Evolutionary conservation across 2,329 filamentous ascomycete species (phyloP).

Genomic region (Westerdykella ornata): DNA sequence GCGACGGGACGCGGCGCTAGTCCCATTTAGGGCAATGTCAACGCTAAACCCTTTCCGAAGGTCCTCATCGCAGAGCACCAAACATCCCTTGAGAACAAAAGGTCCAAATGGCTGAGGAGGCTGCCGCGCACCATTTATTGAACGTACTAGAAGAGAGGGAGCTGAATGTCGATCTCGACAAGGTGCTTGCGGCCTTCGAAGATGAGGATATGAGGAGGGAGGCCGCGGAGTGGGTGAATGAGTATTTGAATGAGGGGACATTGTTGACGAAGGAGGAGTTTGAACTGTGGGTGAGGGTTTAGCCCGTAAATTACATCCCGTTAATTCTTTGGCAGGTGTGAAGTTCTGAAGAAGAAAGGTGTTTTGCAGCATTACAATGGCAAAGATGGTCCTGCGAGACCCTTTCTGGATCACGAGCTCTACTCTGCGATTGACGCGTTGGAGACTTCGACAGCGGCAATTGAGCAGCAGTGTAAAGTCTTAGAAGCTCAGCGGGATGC

Average conservation of each 20-base stretch:
- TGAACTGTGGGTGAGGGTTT: conserved; percentile 36
- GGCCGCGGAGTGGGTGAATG: conserved; percentile 42
- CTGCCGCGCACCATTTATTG: conserved; percentile 39
- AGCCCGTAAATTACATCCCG: conserved; percentile 4
- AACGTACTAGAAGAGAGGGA: conserved; percentile 42
- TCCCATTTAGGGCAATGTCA: not conserved
- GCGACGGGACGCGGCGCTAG: not conserved
- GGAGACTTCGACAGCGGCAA: conserved; percentile 57
- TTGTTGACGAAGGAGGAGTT: conserved; percentile 46
- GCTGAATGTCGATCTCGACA: conserved; percentile 41
- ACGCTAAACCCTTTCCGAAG: conserved; percentile 18
- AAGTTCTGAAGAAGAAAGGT: conserved; percentile 29
- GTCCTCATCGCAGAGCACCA: conserved; percentile 18
- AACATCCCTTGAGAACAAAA: conserved; percentile 10
- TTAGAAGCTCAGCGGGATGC: conserved; percentile 58
- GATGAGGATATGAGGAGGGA: conserved; percentile 37
- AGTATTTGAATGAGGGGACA: conserved; percentile 43
- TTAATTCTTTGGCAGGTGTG: conserved; percentile 23
- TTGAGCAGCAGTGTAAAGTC: conserved; percentile 57
- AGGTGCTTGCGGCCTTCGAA: conserved; percentile 45
- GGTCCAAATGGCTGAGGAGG: conserved; percentile 29
- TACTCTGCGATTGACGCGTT: conserved; percentile 56
- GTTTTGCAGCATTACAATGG: conserved; percentile 27
- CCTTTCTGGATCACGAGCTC: conserved; percentile 55
- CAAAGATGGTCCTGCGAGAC: conserved; percentile 34